phyloP scores from a whole-genome alignment of 208 protist genomes.

The Vickermania ingenoplastis region DNA sequence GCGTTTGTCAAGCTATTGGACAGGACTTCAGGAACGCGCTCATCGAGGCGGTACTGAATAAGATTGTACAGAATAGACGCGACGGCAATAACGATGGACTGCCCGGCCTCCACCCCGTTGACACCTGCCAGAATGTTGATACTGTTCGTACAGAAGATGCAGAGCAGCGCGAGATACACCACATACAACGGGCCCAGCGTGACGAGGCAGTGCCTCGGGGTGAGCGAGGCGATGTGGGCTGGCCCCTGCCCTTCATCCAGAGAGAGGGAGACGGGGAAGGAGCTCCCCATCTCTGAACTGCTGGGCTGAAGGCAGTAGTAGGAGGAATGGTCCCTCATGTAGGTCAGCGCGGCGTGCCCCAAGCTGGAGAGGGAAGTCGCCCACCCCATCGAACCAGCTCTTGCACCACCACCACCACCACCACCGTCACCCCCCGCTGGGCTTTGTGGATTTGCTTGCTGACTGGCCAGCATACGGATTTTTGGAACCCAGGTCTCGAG shows the following conservation, averaged over 20 bases:
- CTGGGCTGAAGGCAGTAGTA: not conserved
- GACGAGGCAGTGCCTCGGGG: constrained; percentile 13
- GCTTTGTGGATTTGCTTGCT: too few species aligned
- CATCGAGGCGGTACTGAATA: constrained; percentile 74
- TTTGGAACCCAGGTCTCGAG: constrained; percentile 8
- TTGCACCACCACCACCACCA: constrained; percentile 15
- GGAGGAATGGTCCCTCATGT: too few species aligned
- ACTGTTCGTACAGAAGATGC: constrained; percentile 99
- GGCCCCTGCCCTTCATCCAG: too few species aligned
- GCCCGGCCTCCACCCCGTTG: constrained; percentile 97
- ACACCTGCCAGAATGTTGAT: constrained; percentile 99
- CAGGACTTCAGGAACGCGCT: constrained; percentile 27
- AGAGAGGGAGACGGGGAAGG: constrained; percentile 9
- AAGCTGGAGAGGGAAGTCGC: not conserved
- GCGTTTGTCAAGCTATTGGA: not conserved
- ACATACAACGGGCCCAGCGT: constrained; percentile 92
- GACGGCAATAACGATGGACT: constrained; percentile 93
- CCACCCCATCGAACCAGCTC: too few species aligned
- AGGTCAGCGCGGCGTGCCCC: not conserved
- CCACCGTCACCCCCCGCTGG: too few species aligned
- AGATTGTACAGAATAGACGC: constrained; percentile 93
- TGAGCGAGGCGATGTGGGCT: not conserved
- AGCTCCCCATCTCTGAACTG: not conserved
- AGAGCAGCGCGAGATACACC: constrained; percentile 93
- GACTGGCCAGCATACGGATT: constrained; percentile 4